Evolutionary conservation across 2,329 filamentous ascomycete species (phyloP).

Genomic region (Sporothrix mexicana): DNA sequence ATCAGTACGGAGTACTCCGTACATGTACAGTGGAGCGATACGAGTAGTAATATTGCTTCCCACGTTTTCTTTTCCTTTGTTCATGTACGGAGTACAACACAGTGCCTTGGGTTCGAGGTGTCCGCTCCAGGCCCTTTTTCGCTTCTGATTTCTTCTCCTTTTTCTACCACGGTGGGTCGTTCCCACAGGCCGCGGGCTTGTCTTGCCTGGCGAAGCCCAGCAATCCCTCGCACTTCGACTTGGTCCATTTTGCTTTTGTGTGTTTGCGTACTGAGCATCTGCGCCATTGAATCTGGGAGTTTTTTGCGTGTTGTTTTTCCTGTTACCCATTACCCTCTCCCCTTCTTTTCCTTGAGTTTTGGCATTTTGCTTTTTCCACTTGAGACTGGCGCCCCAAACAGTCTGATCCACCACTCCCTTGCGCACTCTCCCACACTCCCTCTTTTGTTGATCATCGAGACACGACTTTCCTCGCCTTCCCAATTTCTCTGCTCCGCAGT

Average conservation of each 20-base stretch:
- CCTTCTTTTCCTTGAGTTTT: neutral
- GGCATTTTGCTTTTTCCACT: neutral
- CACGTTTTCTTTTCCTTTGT: constrained; percentile 10
- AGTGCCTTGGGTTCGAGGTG: neutral
- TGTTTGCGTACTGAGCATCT: neutral
- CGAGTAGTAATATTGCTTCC: neutral
- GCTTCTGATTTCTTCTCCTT: neutral
- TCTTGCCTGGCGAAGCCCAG: neutral
- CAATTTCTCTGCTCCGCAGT: neutral
- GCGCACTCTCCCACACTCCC: neutral
- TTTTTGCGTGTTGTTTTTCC: neutral
- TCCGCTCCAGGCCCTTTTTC: neutral
- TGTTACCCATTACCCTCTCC: neutral
- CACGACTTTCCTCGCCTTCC: neutral
- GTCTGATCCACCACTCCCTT: neutral
- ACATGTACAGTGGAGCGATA: neutral
- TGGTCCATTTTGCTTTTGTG: neutral
- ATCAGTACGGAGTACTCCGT: no score
- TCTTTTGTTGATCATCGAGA: neutral
- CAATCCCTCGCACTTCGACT: no score
- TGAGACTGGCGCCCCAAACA: neutral
- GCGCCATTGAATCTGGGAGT: neutral
- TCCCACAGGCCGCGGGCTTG: neutral
- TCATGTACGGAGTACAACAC: constrained; percentile 16
- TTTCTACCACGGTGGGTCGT: neutral